These are phyloP conservation scores for Lactarius akahatsu DNA, from an alignment of 768 basidiomycete species.

Conservation along the genomic window DNA sequence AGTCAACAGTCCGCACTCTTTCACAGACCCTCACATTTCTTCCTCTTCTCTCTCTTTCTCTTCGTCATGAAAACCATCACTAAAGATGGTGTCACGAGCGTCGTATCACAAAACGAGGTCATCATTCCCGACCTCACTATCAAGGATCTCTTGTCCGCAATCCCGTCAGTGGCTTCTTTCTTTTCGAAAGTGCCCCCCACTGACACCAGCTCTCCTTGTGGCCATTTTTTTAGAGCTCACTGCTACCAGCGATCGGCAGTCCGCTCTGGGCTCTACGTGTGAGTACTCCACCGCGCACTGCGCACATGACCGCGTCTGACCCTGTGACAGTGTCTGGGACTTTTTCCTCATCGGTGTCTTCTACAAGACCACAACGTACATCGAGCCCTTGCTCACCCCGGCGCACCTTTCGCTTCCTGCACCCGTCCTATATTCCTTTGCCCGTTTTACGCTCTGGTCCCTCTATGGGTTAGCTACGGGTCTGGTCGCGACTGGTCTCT, in stretches of 20 bases:
- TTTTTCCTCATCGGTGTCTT: conserved; percentile 61
- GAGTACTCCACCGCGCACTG: conserved; percentile 32
- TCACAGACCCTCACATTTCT: neutral
- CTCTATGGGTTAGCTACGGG: conserved; percentile 81
- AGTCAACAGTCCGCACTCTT: neutral
- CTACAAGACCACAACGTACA: conserved; percentile 64
- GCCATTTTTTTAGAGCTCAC: conserved; percentile 52
- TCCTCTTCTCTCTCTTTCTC: neutral
- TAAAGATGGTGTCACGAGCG: conserved; percentile 25
- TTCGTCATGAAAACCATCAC: conserved; percentile 28
- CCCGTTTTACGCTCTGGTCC: conserved; percentile 70
- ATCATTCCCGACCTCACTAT: conserved; percentile 81
- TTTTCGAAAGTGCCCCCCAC: neutral
- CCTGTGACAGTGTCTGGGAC: conserved; percentile 64
- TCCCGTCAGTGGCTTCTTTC: conserved; percentile 61
- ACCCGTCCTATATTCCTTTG: conserved; percentile 60
- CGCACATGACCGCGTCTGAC: conserved; percentile 27
- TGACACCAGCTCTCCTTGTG: conserved; percentile 1
- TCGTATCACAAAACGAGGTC: conserved; percentile 56
- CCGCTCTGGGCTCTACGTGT: conserved; percentile 78
- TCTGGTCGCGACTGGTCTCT: conserved; percentile 87
- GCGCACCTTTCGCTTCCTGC: conserved; percentile 53
- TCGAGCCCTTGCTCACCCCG: conserved; percentile 63
- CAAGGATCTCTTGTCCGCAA: conserved; percentile 80
- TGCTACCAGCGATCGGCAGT: conserved; percentile 90